Conservation (phyloP, 208 protist species). For the Leishmania tropica region DNA sequence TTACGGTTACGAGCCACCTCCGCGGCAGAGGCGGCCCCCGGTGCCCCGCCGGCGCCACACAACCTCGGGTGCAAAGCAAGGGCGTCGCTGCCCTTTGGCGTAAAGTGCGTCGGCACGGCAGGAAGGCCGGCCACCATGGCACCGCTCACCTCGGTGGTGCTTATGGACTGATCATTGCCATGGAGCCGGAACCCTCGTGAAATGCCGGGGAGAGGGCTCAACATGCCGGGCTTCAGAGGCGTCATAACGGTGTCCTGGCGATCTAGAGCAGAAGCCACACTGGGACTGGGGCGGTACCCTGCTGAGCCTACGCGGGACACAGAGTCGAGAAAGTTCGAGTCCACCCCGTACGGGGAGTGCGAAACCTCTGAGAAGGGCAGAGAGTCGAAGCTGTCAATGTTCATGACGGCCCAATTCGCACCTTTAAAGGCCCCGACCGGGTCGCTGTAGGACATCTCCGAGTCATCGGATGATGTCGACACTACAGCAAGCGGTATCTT, state of each 20-base stretch:
- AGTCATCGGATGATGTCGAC: slow-evolving; percentile 25
- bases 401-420: slow-evolving; percentile 34
- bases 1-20: neutral
- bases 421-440: slow-evolving; percentile 3
- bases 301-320: slow-evolving; percentile 9
- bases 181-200: neutral
- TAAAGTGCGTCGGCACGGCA: neutral
- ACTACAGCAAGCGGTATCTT: slow-evolving; percentile 14
- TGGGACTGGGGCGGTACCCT: neutral
- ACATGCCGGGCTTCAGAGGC: neutral
- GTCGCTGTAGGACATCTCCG: neutral
- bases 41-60: neutral
- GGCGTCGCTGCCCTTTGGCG: neutral
- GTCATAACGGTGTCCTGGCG: slow-evolving; percentile 1
- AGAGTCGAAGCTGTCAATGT: slow-evolving; percentile 38
- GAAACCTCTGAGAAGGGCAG: slow-evolving; percentile 52
- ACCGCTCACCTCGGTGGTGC: slow-evolving; percentile 2
- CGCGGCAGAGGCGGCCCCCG: neutral
- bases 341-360: slow-evolving; percentile 36
- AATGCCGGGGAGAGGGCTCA: neutral
- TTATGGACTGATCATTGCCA: neutral
- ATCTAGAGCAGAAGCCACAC: neutral
- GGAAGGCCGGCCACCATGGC: neutral
- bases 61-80: neutral
- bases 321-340: slow-evolving; percentile 37